Conservation (phyloP, 2,329 filamentous ascomycete species). For the Cladosporium sp. region DNA sequence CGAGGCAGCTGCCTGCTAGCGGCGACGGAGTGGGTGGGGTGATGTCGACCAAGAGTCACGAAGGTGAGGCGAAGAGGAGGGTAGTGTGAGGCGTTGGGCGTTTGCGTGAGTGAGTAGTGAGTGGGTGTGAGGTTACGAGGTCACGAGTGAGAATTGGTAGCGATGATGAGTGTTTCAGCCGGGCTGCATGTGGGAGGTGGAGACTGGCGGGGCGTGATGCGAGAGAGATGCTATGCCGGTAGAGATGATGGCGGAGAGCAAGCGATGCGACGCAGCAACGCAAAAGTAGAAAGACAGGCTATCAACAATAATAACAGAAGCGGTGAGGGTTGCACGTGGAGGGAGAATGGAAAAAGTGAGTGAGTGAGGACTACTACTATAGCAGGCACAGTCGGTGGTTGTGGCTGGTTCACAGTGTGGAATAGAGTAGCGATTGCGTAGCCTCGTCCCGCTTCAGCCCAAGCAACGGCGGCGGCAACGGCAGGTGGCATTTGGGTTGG, state of each 20-base stretch:
- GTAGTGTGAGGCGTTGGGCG: background rate
- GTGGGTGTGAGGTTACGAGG: background rate
- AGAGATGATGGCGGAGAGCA: background rate
- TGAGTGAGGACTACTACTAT: too few species aligned
- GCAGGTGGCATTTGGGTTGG: background rate
- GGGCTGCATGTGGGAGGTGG: constrained; percentile 12
- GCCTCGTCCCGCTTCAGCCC: background rate
- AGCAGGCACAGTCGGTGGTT: background rate
- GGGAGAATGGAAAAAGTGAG: background rate
- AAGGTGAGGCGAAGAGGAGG: background rate
- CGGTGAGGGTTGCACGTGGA: background rate
- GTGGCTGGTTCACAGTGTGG: background rate
- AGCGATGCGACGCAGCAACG: background rate
- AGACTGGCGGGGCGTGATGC: background rate
- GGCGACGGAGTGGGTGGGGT: background rate
- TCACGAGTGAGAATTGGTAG: constrained; percentile 7
- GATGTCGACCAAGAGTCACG: background rate
- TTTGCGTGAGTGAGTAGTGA: background rate
- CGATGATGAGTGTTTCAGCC: constrained; percentile 17
- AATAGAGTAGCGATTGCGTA: background rate
- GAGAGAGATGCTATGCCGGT: background rate
- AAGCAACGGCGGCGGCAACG: background rate
- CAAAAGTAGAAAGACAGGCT: background rate
- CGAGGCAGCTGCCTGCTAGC: constrained; percentile 10
- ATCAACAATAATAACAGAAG: background rate